Evolutionary conservation across 2,329 filamentous ascomycete genomes (phyloP), one percentile per base, ranked within the genome.

Genomic region (Dothiorella sarmentorum): DNA sequence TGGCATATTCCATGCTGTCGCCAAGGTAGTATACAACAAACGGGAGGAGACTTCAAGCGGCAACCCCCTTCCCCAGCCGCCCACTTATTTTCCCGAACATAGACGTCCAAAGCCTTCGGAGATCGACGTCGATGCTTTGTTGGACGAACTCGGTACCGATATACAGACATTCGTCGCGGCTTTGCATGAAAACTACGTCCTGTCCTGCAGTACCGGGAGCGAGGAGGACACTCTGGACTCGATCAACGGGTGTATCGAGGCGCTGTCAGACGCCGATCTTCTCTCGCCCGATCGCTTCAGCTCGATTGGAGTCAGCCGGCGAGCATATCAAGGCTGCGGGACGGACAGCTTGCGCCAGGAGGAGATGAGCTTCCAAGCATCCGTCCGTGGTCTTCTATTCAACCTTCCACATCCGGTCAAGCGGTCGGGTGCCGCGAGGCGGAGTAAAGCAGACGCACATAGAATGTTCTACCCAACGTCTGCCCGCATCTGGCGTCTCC

Each of bases 11-110:
- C 94, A 99, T 71, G 91, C 94, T 0, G 89, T 97, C 11, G 94
- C 93, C 3, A 97, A 94, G 70, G 90, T 99, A 2, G 87, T 97
- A 0, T 96, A 97, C 76, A 99, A 99, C 76, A 99, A 97, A 71
- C 84, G 94, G 44, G 82, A 88, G 26, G 42, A 56, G 13, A 64
- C 74, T 3, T 33, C 58, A 6, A 17, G 20, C 1, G 37, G 35
- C 11, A 20, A 33, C 10, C 4, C 9, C 7, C 61, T 72, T 37
- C 66, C 71, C 7, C 77, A 79, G 52, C 78, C 79, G 13, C 77
- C 78, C 18, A 66, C 71, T 38, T 78, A 76, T 66, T 73, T 80
- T 27, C 75, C 78, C 0, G 74, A 78, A 56, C 70, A 74, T 53
- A 68, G 70, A 29, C 72, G 78, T 53, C 69, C 71, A 7, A 79